These are phyloP conservation scores for Clathrospora elynae DNA, from an alignment of 2,329 filamentous ascomycete species.

Conservation along the genomic window DNA sequence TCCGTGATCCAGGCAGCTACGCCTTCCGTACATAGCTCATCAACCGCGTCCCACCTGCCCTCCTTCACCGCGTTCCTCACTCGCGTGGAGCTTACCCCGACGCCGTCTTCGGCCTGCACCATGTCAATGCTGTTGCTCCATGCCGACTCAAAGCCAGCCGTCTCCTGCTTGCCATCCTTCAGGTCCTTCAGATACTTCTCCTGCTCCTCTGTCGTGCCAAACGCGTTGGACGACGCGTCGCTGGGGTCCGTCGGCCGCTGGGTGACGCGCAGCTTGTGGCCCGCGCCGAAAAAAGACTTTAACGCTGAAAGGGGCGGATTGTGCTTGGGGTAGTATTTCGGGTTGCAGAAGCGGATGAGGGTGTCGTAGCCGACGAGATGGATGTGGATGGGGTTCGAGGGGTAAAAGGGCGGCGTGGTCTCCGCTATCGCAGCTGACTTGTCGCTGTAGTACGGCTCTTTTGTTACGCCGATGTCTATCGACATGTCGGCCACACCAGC, in stretches of 20 bases:
- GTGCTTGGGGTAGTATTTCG: slow-evolving; percentile 68
- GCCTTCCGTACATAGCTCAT: slow-evolving; percentile 60
- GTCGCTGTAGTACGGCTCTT: slow-evolving; percentile 73
- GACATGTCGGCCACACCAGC: slow-evolving; percentile 31
- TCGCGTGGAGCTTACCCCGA: slow-evolving; percentile 63
- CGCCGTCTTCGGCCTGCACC: slow-evolving; percentile 57
- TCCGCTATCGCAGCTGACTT: slow-evolving; percentile 67
- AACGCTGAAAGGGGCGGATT: slow-evolving; percentile 60
- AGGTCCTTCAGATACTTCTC: slow-evolving; percentile 60
- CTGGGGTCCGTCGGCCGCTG: slow-evolving; percentile 57
- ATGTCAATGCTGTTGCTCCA: slow-evolving; percentile 68
- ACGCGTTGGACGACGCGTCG: slow-evolving; percentile 56
- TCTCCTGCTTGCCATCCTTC: slow-evolving; percentile 54
- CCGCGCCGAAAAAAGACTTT: slow-evolving; percentile 64
- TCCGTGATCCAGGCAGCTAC: slow-evolving; percentile 64
- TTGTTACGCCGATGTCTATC: slow-evolving; percentile 72
- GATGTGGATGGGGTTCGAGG: slow-evolving; percentile 57
- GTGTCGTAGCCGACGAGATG: slow-evolving; percentile 80
- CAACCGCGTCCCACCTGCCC: slow-evolving; percentile 56
- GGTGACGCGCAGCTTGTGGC: slow-evolving; percentile 67
- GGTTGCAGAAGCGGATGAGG: slow-evolving; percentile 70
- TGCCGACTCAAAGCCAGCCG: slow-evolving; percentile 59
- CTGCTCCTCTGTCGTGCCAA: slow-evolving; percentile 64
- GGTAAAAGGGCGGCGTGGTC: slow-evolving; percentile 41
- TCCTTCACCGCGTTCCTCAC: slow-evolving; percentile 63